These are phyloP conservation scores for Suillus sp. DNA, from an alignment of 768 basidiomycete genomes.

Conservation along the genomic window DNA sequence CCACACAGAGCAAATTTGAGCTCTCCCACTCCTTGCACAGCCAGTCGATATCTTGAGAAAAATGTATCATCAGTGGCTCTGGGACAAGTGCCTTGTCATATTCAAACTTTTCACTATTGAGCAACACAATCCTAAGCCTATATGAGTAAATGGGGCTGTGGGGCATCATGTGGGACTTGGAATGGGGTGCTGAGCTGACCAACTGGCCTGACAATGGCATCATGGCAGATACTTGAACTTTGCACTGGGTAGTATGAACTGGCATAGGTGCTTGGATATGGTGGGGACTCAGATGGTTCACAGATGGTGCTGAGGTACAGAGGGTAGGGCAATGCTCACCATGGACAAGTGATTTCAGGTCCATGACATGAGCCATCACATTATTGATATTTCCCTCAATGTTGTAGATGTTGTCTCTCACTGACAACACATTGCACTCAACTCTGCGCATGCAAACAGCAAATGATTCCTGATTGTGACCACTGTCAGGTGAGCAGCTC, in stretches of 20 bases:
- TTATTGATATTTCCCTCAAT: not conserved
- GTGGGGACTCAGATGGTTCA: no score
- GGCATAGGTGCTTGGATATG: no score
- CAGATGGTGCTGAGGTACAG: no score
- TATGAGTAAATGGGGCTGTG: no score
- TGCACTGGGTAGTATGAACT: no score
- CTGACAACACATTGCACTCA: not conserved
- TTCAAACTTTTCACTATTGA: not conserved
- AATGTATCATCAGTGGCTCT: not conserved
- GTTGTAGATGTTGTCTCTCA: not conserved
- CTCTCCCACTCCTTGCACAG: constrained; percentile 23
- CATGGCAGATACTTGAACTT: no score
- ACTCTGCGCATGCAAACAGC: not conserved
- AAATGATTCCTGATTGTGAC: not conserved
- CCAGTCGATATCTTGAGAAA: constrained; percentile 15
- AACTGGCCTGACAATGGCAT: not conserved
- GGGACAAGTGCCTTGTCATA: not conserved
- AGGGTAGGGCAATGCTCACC: no score
- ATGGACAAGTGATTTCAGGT: not conserved
- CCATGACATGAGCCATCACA: not conserved
- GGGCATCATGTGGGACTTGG: no score
- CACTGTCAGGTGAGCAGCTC: no score
- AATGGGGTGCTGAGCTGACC: not conserved
- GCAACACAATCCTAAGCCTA: not conserved
- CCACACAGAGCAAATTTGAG: constrained; percentile 16